These are phyloP conservation scores for Clonostachys solani DNA, from an alignment of 2,329 filamentous ascomycete species.

Conservation along the genomic window DNA sequence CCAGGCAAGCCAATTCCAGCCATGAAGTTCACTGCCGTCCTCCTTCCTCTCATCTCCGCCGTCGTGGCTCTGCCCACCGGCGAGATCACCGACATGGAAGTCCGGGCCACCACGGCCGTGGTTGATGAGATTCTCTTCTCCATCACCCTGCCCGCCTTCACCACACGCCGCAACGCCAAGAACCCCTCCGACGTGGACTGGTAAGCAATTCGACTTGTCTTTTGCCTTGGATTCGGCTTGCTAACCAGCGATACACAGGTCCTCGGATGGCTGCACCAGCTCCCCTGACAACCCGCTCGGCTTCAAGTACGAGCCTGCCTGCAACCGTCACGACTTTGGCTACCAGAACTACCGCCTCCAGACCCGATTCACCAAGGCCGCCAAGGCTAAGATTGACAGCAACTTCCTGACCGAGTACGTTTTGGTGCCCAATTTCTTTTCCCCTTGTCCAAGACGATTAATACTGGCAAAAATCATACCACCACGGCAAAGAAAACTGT, in stretches of 20 bases:
- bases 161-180: conserved; percentile 26
- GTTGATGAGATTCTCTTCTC: conserved; percentile 44
- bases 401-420: conserved; percentile 42
- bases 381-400: conserved; percentile 38
- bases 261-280: conserved; percentile 33
- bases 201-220: conserved; percentile 5
- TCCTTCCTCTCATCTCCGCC: conserved; percentile 14
- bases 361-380: conserved; percentile 34
- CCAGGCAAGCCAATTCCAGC: not conserved
- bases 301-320: conserved; percentile 34
- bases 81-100: conserved; percentile 10
- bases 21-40: conserved; percentile 23
- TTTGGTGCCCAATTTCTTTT: conserved; percentile 8
- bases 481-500: not conserved
- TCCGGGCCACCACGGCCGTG: conserved; percentile 12
- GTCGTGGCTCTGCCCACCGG: conserved; percentile 14
- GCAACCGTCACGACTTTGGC: conserved; percentile 53
- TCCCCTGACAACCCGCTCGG: conserved; percentile 38
- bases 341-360: conserved; percentile 49
- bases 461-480: not conserved
- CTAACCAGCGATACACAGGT: not conserved
- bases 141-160: conserved; percentile 34
- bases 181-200: conserved; percentile 33
- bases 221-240: too few relatives aligned
- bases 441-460: not conserved